phyloP scores from a whole-genome alignment of 805 yeast genomes.

The Kodamaea kaohsiungensis region DNA sequence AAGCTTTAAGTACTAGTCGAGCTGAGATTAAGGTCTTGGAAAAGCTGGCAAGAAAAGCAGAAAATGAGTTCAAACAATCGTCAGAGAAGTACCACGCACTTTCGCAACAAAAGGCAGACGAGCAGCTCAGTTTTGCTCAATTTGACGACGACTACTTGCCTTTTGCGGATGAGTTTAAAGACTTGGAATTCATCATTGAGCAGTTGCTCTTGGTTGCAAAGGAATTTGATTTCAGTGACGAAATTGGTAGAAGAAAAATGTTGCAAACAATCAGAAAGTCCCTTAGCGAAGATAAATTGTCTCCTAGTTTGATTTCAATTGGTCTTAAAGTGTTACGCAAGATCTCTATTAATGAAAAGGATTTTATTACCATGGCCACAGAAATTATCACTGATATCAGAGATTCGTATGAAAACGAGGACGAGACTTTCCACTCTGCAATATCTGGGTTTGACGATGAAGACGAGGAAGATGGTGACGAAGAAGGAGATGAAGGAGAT shows the following conservation, averaged over 20 bases:
- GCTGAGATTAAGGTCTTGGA: conserved; percentile 10
- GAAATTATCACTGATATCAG: conserved; percentile 85
- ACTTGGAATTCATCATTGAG: conserved; percentile 69
- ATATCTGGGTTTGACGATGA: conserved; percentile 21
- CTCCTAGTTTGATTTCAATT: conserved; percentile 53
- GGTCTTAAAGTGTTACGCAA: conserved; percentile 67
- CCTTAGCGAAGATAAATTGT: conserved; percentile 56
- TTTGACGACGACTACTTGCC: conserved; percentile 25
- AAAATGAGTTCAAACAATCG: conserved; percentile 12
- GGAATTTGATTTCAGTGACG: conserved; percentile 84
- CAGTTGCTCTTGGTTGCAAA: conserved; percentile 70
- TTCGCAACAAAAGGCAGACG: conserved; percentile 11
- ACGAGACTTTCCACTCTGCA: conserved; percentile 28
- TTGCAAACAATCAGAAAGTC: conserved; percentile 49
- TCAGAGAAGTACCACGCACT: conserved; percentile 12
- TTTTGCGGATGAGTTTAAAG: conserved; percentile 49
- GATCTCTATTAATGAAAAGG: conserved; percentile 75
- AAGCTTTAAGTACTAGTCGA: conserved; percentile 6
- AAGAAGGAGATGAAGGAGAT: conserved; percentile 39
- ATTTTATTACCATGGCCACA: conserved; percentile 79
- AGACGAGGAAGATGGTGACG: conserved; percentile 22
- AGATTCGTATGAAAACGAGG: conserved; percentile 57
- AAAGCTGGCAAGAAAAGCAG: conserved; percentile 9
- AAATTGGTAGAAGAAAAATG: conserved; percentile 82
- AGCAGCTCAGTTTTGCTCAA: conserved; percentile 11